These are phyloP conservation scores for Ramalina peruviana DNA, from an alignment of 495 filamentous ascomycete species.

Conservation along the genomic window DNA sequence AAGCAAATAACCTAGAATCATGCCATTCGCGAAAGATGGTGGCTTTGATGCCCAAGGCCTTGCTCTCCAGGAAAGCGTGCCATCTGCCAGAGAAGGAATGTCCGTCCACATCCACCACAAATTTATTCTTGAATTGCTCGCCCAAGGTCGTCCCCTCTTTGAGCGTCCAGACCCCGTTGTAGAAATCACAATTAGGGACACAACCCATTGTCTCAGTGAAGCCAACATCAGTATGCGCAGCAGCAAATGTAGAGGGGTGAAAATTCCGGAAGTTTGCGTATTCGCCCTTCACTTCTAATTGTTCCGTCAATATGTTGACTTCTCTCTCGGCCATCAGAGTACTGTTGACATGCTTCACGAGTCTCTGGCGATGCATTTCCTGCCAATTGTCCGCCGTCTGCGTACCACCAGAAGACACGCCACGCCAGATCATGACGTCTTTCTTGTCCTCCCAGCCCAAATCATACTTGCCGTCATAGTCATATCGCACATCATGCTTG, in stretches of 20 bases:
- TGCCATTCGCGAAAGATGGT: conserved; percentile 69
- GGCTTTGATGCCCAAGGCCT: conserved; percentile 53
- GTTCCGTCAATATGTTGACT: conserved; percentile 17
- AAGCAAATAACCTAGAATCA: conserved; percentile 51
- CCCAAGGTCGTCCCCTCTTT: conserved; percentile 20
- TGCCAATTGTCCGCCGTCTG: conserved; percentile 51
- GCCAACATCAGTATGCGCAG: conserved; percentile 30
- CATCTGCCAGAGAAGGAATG: conserved; percentile 61
- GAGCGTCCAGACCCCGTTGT: conserved; percentile 20
- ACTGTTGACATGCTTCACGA: conserved; percentile 54
- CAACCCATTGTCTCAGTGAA: conserved; percentile 29
- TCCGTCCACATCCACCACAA: conserved; percentile 56
- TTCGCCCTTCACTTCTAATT: conserved; percentile 16
- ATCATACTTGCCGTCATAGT: conserved; percentile 34
- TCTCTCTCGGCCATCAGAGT: conserved; percentile 32
- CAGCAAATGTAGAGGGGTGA: conserved; percentile 22
- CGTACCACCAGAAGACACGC: conserved; percentile 53
- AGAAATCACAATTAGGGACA: conserved; percentile 30
- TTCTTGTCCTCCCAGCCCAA: conserved; percentile 41
- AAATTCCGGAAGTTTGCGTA: conserved; percentile 20
- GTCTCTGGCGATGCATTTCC: conserved; percentile 59
- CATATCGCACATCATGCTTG: conserved; percentile 55
- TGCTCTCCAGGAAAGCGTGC: conserved; percentile 50
- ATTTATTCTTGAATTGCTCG: conserved; percentile 47
- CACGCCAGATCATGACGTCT: conserved; percentile 50